Evolutionary conservation across 257 asterid genomes (phyloP), one percentile per base, ranked within the genome.

Genomic region (Linaria vulgaris): DNA sequence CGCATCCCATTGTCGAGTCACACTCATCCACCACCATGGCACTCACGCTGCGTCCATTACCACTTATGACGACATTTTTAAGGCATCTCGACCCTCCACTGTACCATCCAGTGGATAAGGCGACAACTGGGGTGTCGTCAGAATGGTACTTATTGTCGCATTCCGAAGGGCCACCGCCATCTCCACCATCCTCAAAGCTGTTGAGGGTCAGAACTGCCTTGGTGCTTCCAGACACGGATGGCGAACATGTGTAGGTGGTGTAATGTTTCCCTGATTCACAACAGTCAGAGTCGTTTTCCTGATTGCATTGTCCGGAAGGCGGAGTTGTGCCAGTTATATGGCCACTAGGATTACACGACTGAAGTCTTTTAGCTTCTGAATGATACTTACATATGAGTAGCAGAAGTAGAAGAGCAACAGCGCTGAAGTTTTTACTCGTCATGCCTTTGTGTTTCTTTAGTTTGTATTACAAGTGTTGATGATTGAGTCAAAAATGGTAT

Each of bases 221-320:
- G 8, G 69, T 74, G 23, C 38, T 50, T 1, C 64, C 43, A 0
- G 75, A 57, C 9, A 69, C 65, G 0, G 63, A 47, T 5, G 75
- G 79, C 10, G 79, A 69, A 9, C 79, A 69, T 53, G 47, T 47
- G 72, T 74, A 69, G 6, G 69, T 65, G 13, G 61, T 17, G 21
- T 54, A 54, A 54, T 0, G 17, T 10, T 54, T 38, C 21, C 59
- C 59, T 53, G 25, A 19, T 54, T 54, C 21, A 12, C 37, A 53
- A n/a, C 58, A 52, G 19, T 13, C 58, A 6, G 58, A 52, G 23
- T 19, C 58, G 31, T 52, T 52, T 52, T 52, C 58, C 30, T 52
- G 23, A 19, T 52, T 52, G 27, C 58, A 52, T 23, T 52, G 38
- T n/a, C 58, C 58, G 4, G 38, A 4, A 22, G 58, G 58, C 30